phyloP scores from a whole-genome alignment of 2,329 filamentous ascomycete genomes.

The Microcyclospora pomicola region DNA sequence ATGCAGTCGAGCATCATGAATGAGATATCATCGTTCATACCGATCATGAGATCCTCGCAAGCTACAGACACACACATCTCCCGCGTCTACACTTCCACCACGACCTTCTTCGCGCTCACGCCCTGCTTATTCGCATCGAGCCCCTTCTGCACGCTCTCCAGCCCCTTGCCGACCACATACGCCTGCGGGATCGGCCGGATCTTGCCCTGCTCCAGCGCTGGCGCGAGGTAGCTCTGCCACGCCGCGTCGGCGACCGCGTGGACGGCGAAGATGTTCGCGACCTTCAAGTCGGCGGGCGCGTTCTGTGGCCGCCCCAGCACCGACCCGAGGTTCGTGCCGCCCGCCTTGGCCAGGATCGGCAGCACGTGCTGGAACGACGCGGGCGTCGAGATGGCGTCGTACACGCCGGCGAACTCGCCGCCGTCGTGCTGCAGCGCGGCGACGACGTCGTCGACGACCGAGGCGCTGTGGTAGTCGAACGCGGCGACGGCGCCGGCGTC shows the following conservation, averaged over 20 bases:
- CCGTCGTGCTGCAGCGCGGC: slow-evolving; percentile 24
- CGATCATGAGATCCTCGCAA: not conserved
- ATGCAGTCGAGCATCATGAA: no score
- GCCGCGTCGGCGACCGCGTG: slow-evolving; percentile 13
- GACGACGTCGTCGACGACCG: slow-evolving; percentile 26
- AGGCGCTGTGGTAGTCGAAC: slow-evolving; percentile 22
- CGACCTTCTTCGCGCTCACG: slow-evolving; percentile 22
- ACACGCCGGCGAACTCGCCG: slow-evolving; percentile 29
- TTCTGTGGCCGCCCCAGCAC: slow-evolving; percentile 12
- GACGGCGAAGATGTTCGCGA: slow-evolving; percentile 16
- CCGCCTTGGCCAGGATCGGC: slow-evolving; percentile 17
- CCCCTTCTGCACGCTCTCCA: slow-evolving; percentile 20
- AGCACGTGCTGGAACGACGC: slow-evolving; percentile 12
- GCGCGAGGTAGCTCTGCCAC: slow-evolving; percentile 17
- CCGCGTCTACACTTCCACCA: slow-evolving; percentile 16
- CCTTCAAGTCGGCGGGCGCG: slow-evolving; percentile 15
- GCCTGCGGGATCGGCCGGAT: slow-evolving; percentile 24
- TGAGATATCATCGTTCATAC: no score
- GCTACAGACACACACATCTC: not conserved
- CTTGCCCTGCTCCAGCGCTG: slow-evolving; percentile 23
- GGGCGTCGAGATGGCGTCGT: slow-evolving; percentile 23
- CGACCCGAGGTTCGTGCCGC: slow-evolving; percentile 12
- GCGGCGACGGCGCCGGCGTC: slow-evolving; percentile 18
- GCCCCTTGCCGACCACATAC: slow-evolving; percentile 25
- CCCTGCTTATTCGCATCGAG: slow-evolving; percentile 19